Evolutionary conservation across 768 basidiomycete genomes (phyloP), one percentile per base, ranked within the genome.

Genomic region (Rhizopogon vinicolor): DNA sequence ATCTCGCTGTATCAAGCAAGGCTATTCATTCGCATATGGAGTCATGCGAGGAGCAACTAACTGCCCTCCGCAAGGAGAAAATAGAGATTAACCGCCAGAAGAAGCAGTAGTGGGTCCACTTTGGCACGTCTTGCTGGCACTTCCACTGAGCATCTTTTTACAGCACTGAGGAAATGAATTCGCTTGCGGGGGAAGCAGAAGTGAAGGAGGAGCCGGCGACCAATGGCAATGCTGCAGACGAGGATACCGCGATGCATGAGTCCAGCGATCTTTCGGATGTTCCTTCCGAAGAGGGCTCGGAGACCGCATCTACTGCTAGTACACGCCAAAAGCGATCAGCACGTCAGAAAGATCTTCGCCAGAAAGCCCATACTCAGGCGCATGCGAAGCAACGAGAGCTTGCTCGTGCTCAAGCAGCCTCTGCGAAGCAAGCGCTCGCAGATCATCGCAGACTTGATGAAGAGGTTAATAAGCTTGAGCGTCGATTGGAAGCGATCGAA

Each of bases 31-130:
- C 80, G 5, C 90, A 92, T 63, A 89, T 98, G 83, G 97, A 99
- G 63, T 81, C 84, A 44, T 92, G 91, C 63, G 93, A 95, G 65
- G 83, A 89, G 62, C 86, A 89, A 60, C 70, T 99, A 58, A 98
- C 97, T 8, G 91, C 94, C 28, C 76, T 97, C 35, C 75, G 97
- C 59, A 99, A 98, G 72, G 92, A 96, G 70, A 91, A 95, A 70
- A 93, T 95, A 33, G 97, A 98, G 59, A 85, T 94, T 58, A 97
- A 97, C 72, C 81, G 95, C 56, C 77, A 87, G 63, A 89, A 89
- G 74, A 95, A 92, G 70, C 85, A 88, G 66, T 80, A 86, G 95
- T 96, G 69, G 74, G 93, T 81, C 8, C 18, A 44, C 50, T 52
- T 53, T 42, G 16, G 28, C 46, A 18, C 45, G 48, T 57, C 5